These are phyloP conservation scores for Kockovaella imperatae DNA, from an alignment of 768 basidiomycete genomes.

Conservation along the genomic window DNA sequence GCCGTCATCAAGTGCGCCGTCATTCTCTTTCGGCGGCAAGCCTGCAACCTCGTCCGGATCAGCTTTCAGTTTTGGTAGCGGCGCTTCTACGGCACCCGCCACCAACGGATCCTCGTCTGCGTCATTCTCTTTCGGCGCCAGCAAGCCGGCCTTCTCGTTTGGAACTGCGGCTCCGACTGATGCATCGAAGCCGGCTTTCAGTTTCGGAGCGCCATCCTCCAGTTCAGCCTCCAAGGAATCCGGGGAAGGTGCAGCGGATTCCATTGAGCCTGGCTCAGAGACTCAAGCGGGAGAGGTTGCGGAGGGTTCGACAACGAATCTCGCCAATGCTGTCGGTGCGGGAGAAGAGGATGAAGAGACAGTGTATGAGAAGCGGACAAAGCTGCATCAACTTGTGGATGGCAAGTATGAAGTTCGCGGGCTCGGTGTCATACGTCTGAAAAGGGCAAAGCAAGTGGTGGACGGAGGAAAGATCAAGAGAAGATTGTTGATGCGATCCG, in stretches of 20 bases:
- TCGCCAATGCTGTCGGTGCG: conserved; percentile 26
- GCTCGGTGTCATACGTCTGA: conserved; percentile 25
- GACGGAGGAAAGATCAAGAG: conserved; percentile 19
- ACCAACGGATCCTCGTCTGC: conserved; percentile 7
- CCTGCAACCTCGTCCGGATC: conserved; percentile 1
- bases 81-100: conserved; percentile 4
- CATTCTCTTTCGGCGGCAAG: conserved; percentile 13
- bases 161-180: not conserved
- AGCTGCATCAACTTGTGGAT: conserved; percentile 16
- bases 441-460: conserved; percentile 17
- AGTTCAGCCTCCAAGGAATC: no score
- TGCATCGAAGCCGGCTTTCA: not conserved
- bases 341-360: conserved; percentile 39
- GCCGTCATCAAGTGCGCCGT: not conserved
- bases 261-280: not conserved
- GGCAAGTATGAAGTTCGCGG: conserved; percentile 19
- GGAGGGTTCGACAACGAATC: conserved; percentile 17
- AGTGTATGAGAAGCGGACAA: conserved; percentile 25
- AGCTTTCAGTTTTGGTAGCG: conserved; percentile 15
- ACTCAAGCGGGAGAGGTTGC: not conserved
- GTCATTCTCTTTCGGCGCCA: conserved; percentile 8
- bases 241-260: not conserved
- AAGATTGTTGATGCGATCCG: conserved; percentile 30
- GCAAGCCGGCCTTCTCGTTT: not conserved
- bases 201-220: not conserved